A percentile compares a stretch with the other conserved stretches of the same genome.
phyloP scores from a whole-genome alignment of 345 rosid genomes.

The Streptanthus diversifolius region DNA sequence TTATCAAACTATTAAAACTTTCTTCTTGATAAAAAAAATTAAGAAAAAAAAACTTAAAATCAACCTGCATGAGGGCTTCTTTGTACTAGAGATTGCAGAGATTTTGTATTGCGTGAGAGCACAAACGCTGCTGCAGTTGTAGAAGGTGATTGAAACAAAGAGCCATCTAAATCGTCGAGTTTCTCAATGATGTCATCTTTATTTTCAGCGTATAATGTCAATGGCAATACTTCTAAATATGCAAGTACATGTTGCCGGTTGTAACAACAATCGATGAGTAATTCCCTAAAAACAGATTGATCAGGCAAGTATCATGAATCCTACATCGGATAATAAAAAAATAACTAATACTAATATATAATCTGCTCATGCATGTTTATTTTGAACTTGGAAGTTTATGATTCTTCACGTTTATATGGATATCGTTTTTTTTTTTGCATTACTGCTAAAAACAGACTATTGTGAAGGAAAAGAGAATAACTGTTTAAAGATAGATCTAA shows the following conservation, averaged over 20 bases:
- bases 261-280: slow-evolving; percentile 14
- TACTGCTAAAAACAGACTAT: no score
- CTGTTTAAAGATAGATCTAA: no score
- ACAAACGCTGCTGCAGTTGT: slow-evolving; percentile 61
- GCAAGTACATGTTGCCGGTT: slow-evolving; percentile 34
- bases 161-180: slow-evolving; percentile 40
- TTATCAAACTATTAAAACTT: not conserved
- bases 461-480: no score
- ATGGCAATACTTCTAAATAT: slow-evolving; percentile 49
- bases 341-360: not conserved
- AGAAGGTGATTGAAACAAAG: slow-evolving; percentile 58
- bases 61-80: slow-evolving; percentile 44
- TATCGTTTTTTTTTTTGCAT: not conserved
- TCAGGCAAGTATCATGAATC: not conserved
- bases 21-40: not conserved
- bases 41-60: not conserved
- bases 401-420: not conserved
- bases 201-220: slow-evolving; percentile 7
- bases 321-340: not conserved
- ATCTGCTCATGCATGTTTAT: not conserved
- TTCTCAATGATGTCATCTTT: slow-evolving; percentile 25
- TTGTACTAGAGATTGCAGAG: slow-evolving; percentile 41
- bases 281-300: slow-evolving; percentile 31
- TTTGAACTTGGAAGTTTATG: not conserved
- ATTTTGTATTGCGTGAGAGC: slow-evolving; percentile 37